These are phyloP conservation scores for Candida patagonica DNA, from an alignment of 805 yeast species.

Conservation along the genomic window DNA sequence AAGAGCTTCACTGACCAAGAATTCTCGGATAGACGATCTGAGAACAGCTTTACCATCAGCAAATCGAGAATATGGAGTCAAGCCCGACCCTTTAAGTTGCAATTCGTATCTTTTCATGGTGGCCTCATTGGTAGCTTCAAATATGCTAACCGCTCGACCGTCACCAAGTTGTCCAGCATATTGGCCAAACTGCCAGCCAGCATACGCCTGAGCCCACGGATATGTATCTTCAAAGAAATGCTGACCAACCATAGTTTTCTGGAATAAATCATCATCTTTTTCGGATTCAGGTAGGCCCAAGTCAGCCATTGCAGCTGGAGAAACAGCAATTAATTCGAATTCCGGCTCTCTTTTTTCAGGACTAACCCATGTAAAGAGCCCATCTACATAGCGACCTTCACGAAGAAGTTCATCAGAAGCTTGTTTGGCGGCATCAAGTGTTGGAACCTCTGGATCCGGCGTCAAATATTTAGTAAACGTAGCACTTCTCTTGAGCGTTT, in stretches of 20 bases:
- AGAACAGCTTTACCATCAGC: constrained; percentile 96
- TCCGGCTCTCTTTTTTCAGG: constrained; percentile 52
- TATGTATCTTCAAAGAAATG: constrained; percentile 35
- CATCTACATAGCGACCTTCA: constrained; percentile 44
- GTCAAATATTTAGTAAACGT: constrained; percentile 27
- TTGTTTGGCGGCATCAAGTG: constrained; percentile 27
- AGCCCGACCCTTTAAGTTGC: constrained; percentile 88
- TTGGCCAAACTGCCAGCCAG: constrained; percentile 93
- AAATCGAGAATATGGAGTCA: constrained; percentile 85
- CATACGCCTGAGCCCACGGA: constrained; percentile 88
- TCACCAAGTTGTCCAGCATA: constrained; percentile 98
- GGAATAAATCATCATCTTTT: constrained; percentile 36
- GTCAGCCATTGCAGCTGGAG: constrained; percentile 51
- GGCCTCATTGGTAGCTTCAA: constrained; percentile 47
- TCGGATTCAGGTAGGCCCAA: constrained; percentile 43
- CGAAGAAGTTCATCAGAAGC: constrained; percentile 33
- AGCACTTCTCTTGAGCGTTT: constrained; percentile 19
- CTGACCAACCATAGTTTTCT: constrained; percentile 54
- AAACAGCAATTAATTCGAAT: constrained; percentile 43
- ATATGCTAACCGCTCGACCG: constrained; percentile 79
- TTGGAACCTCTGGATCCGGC: constrained; percentile 32
- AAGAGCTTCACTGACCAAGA: constrained; percentile 72
- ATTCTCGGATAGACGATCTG: constrained; percentile 82
- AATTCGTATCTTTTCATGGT: constrained; percentile 45
- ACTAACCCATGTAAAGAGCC: constrained; percentile 62